phyloP scores from a whole-genome alignment of 495 filamentous ascomycete genomes.

The Poronia punctata region DNA sequence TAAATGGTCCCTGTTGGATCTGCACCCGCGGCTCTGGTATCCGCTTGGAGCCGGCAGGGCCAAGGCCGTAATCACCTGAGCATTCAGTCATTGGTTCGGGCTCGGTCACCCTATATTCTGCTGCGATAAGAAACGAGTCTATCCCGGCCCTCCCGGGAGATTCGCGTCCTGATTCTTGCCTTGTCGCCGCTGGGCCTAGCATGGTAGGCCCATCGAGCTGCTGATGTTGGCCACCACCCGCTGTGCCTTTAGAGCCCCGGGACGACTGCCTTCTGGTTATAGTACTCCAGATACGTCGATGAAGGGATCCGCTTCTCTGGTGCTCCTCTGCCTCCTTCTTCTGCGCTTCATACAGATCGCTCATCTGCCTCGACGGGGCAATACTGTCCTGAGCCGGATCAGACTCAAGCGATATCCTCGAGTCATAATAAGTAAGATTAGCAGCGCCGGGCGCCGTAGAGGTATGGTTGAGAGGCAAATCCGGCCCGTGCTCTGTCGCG shows the following conservation, averaged over 20 bases:
- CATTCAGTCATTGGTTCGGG: conserved; percentile 21
- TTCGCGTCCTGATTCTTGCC: conserved; percentile 14
- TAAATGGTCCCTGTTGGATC: conserved; percentile 13
- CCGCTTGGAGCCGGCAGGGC: neutral
- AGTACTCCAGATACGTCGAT: conserved; percentile 19
- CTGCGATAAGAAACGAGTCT: conserved; percentile 10
- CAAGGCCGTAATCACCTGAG: conserved; percentile 1
- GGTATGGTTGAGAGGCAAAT: conserved; percentile 14
- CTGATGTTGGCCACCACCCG: conserved; percentile 12
- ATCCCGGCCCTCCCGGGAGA: conserved; percentile 2
- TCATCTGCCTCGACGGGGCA: conserved; percentile 22
- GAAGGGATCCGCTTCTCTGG: conserved; percentile 20
- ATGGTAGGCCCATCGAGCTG: conserved; percentile 14
- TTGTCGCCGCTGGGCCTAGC: conserved; percentile 11
- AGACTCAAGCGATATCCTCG: conserved; percentile 27
- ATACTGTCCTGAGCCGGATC: conserved; percentile 15
- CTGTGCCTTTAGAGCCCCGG: conserved; percentile 15
- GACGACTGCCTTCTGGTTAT: conserved; percentile 25
- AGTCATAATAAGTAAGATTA: conserved; percentile 28
- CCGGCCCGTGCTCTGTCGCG: conserved; percentile 6
- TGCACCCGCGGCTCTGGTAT: conserved; percentile 12
- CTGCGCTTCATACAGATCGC: conserved; percentile 22
- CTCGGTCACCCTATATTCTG: no score
- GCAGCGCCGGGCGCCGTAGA: conserved; percentile 19
- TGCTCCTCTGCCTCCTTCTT: conserved; percentile 21